phyloP scores from a whole-genome alignment of 2,329 filamentous ascomycete species.

The Tolypocladium cylindrosporum region DNA sequence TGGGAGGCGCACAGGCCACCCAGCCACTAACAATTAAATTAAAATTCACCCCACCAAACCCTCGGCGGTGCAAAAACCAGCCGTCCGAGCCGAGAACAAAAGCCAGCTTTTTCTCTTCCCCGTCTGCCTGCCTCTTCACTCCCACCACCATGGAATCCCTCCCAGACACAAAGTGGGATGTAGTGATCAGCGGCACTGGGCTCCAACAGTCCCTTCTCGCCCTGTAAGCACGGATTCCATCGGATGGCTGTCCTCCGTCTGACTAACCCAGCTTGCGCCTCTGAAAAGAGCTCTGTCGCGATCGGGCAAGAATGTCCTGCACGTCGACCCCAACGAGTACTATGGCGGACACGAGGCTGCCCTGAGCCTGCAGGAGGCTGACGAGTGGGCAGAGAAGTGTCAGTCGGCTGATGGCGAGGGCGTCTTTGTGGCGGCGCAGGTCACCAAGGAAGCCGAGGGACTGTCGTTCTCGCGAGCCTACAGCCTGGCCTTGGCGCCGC shows the following conservation, averaged over 20 bases:
- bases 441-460: conserved; percentile 28
- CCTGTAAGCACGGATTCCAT: conserved; percentile 47
- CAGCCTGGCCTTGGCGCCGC: conserved; percentile 72
- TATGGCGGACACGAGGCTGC: conserved; percentile 84
- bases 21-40: conserved; percentile 3
- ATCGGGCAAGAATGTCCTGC: conserved; percentile 82
- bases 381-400: conserved; percentile 55
- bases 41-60: background rate
- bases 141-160: conserved; percentile 57
- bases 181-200: conserved; percentile 69
- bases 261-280: conserved; percentile 18
- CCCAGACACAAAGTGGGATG: conserved; percentile 67
- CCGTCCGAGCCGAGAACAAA: conserved; percentile 6
- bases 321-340: conserved; percentile 78
- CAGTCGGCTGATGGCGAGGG: conserved; percentile 11
- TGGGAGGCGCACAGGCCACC: background rate
- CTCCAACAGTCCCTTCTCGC: conserved; percentile 71
- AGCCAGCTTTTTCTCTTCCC: conserved; percentile 8
- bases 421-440: conserved; percentile 17
- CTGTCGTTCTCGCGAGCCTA: conserved; percentile 64
- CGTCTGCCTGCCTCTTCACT: conserved; percentile 5
- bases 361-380: conserved; percentile 71
- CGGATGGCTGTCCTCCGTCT: conserved; percentile 18
- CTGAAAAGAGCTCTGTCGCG: conserved; percentile 73
- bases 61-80: conserved; percentile 7